Conservation (phyloP, 208 protist species). For the Crithidia mellificae region DNA sequence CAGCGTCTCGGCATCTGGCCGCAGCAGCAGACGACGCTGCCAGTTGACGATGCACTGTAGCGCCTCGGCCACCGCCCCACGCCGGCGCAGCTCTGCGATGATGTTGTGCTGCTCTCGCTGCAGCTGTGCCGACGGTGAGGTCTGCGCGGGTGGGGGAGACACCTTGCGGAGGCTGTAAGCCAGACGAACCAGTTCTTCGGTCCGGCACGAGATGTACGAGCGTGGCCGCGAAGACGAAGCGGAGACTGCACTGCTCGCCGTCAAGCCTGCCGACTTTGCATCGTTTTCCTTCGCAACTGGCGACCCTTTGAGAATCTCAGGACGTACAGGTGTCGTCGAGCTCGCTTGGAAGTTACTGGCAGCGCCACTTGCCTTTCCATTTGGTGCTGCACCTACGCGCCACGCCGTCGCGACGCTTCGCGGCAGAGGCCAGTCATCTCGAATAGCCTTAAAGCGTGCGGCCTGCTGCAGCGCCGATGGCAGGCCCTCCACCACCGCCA, state of each 20-base stretch:
- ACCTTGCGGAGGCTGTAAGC: slow-evolving; percentile 27
- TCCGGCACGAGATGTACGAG: slow-evolving; percentile 12
- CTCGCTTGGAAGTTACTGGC: not conserved
- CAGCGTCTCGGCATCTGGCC: slow-evolving; percentile 8
- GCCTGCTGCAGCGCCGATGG: slow-evolving; percentile 8
- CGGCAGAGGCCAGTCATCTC: slow-evolving; percentile 33
- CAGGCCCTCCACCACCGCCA: slow-evolving; percentile 32
- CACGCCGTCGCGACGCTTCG: slow-evolving; percentile 9
- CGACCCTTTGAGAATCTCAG: too few relatives aligned
- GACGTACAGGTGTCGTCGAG: not conserved
- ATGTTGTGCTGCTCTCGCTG: slow-evolving; percentile 21
- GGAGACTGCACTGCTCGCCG: not conserved
- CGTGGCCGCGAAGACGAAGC: too few relatives aligned
- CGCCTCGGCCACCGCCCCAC: slow-evolving; percentile 32
- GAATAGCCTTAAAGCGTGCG: slow-evolving; percentile 19
- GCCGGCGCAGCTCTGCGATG: slow-evolving; percentile 27
- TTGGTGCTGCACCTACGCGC: not conserved
- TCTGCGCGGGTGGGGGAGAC: not conserved
- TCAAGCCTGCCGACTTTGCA: not conserved
- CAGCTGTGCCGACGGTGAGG: not conserved
- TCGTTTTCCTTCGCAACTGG: too few relatives aligned
- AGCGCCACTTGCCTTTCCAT: too few relatives aligned
- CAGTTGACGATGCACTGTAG: slow-evolving; percentile 79
- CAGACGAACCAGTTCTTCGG: slow-evolving; percentile 20
- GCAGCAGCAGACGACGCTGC: slow-evolving; percentile 43